A percentile compares a stretch with the other conserved stretches of the same genome.
phyloP scores from a whole-genome alignment of 768 basidiomycete genomes.

The Boletus sensibilis region DNA sequence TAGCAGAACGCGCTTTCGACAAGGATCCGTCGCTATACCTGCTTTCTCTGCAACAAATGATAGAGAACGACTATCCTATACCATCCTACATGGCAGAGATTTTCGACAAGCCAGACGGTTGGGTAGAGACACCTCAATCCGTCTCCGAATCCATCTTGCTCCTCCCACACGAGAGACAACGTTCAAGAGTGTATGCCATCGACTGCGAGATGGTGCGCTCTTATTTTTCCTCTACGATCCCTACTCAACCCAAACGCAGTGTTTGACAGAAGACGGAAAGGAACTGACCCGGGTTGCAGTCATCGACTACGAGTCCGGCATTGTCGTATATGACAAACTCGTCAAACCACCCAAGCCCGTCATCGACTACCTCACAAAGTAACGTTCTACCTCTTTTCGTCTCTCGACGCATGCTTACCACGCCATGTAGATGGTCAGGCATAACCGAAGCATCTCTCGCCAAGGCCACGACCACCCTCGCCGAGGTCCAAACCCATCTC shows the following conservation, averaged over 20 bases:
- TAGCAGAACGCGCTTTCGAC: conserved; percentile 61
- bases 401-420: neutral
- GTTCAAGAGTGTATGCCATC: conserved; percentile 69
- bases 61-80: conserved; percentile 90
- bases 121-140: conserved; percentile 77
- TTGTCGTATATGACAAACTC: conserved; percentile 82
- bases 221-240: neutral
- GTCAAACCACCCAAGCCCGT: conserved; percentile 87
- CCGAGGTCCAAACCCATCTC: conserved; percentile 73
- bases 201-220: conserved; percentile 93
- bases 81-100: conserved; percentile 81
- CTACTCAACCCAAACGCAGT: conserved; percentile 45
- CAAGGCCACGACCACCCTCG: conserved; percentile 71
- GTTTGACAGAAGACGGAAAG: conserved; percentile 85
- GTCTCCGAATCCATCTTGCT: conserved; percentile 32
- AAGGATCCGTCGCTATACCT: conserved; percentile 69
- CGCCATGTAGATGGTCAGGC: conserved; percentile 74
- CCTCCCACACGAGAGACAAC: conserved; percentile 30
- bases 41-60: conserved; percentile 81
- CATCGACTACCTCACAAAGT: conserved; percentile 91
- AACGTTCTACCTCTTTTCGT: conserved; percentile 11
- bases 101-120: conserved; percentile 63
- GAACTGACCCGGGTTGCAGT: conserved; percentile 87
- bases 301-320: conserved; percentile 71
- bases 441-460: conserved; percentile 76